A percentile compares a stretch with the other conserved stretches of the same genome.
Conservation (phyloP, 2,329 filamentous ascomycete genomes). For the Aspergillus sp. region DNA sequence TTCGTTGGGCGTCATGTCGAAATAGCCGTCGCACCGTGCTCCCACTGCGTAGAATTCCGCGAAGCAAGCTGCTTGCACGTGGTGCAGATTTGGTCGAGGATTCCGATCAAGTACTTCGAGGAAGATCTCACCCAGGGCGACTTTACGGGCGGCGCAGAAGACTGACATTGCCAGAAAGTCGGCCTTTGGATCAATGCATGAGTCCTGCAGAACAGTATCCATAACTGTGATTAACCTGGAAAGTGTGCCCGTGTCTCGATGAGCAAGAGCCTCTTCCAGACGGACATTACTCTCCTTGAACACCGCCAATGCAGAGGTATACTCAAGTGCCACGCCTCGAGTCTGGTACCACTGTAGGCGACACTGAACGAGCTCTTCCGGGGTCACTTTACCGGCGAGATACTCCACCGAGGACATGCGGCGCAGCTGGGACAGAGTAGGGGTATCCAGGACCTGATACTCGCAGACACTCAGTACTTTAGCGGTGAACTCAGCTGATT, state of each 20-base stretch:
- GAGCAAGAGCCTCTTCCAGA: constrained; percentile 28
- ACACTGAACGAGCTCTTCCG: constrained; percentile 39
- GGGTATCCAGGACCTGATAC: constrained; percentile 33
- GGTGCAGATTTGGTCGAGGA: constrained; percentile 62
- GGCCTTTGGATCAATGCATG: constrained; percentile 47
- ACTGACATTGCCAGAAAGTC: constrained; percentile 62
- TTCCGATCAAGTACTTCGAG: constrained; percentile 65
- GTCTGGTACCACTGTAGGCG: constrained; percentile 47
- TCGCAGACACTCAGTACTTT: constrained; percentile 24
- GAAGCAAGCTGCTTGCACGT: constrained; percentile 66
- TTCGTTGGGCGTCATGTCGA: constrained; percentile 57
- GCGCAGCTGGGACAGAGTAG: constrained; percentile 43
- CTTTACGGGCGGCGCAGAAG: constrained; percentile 60
- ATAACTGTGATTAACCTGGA: constrained; percentile 43
- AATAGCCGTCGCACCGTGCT: constrained; percentile 65
- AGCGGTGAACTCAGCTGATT: neutral
- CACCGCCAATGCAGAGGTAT: constrained; percentile 33
- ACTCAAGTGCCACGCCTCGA: constrained; percentile 34
- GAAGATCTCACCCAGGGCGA: constrained; percentile 65
- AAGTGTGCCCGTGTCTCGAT: constrained; percentile 35
- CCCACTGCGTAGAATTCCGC: constrained; percentile 66
- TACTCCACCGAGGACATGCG: constrained; percentile 43
- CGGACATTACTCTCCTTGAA: constrained; percentile 41
- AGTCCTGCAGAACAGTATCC: constrained; percentile 33
- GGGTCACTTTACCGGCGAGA: constrained; percentile 41